These are phyloP conservation scores for Fonsecaea pedrosoi DNA, from an alignment of 2,329 filamentous ascomycete genomes.

Conservation along the genomic window DNA sequence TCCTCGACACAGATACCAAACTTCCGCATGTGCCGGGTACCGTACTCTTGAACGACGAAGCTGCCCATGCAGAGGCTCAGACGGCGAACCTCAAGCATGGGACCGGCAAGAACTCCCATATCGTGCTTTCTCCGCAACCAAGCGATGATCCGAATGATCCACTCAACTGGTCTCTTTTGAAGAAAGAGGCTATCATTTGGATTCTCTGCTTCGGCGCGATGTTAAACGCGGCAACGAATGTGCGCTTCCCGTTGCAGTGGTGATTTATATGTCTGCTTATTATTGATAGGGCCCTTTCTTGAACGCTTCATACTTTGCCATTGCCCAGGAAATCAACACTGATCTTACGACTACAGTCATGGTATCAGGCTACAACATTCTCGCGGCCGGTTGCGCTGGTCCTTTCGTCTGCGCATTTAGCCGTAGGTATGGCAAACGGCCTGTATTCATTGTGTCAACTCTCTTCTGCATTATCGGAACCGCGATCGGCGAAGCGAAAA, in stretches of 20 bases:
- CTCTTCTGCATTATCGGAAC: slow-evolving; percentile 46
- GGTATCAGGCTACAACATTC: slow-evolving; percentile 28
- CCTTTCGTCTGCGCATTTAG: slow-evolving; percentile 47
- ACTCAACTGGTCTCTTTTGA: slow-evolving; percentile 24
- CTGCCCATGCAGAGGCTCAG: slow-evolving; percentile 6
- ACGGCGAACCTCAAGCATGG: slow-evolving; percentile 30
- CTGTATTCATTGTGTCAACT: slow-evolving; percentile 39
- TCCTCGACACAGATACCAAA: slow-evolving; percentile 7
- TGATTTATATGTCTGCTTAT: background rate
- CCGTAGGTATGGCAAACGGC: slow-evolving; percentile 50
- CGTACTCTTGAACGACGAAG: slow-evolving; percentile 25
- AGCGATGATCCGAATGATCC: slow-evolving; percentile 28
- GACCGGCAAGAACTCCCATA: slow-evolving; percentile 25
- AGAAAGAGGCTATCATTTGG: slow-evolving; percentile 23
- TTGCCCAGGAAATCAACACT: slow-evolving; percentile 23
- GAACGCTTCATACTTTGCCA: slow-evolving; percentile 22
- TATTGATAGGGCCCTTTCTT: slow-evolving; percentile 14
- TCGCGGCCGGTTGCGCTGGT: slow-evolving; percentile 24
- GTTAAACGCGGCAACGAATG: slow-evolving; percentile 26
- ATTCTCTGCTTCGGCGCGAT: slow-evolving; percentile 22
- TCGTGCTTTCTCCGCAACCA: slow-evolving; percentile 39
- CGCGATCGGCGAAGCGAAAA: slow-evolving; percentile 54
- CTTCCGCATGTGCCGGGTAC: slow-evolving; percentile 29
- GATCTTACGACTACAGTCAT: slow-evolving; percentile 26
- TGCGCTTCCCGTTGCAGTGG: background rate